A percentile compares a stretch with the other conserved stretches of the same genome.
phyloP scores from a whole-genome alignment of 129 eudicot genomes.

The Lonicera japonica region DNA sequence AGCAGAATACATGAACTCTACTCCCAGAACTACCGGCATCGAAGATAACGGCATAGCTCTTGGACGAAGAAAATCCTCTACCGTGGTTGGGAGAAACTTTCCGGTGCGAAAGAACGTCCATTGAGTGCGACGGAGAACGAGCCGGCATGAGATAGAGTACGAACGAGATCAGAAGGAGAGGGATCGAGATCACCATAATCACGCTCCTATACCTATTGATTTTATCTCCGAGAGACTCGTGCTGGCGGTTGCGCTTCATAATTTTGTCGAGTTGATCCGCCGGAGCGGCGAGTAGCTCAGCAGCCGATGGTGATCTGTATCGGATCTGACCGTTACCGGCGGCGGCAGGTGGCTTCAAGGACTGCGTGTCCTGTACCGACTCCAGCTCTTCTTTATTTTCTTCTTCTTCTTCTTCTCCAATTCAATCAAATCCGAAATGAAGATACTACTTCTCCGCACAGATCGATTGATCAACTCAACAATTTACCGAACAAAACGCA shows the following conservation, averaged over 20 bases:
- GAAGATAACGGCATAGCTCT: slow-evolving; percentile 69
- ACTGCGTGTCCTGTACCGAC: slow-evolving; percentile 54
- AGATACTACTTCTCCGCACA: too few relatives aligned
- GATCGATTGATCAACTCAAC: too few relatives aligned
- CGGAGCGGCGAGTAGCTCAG: slow-evolving; percentile 7
- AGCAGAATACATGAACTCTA: slow-evolving; percentile 87
- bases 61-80: not conserved
- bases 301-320: slow-evolving; percentile 63
- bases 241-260: slow-evolving; percentile 46
- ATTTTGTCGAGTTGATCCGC: slow-evolving; percentile 51
- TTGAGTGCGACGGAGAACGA: slow-evolving; percentile 28
- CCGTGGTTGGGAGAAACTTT: slow-evolving; percentile 45
- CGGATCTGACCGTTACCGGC: slow-evolving; percentile 88
- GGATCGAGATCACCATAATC: slow-evolving; percentile 50
- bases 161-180: slow-evolving; percentile 50
- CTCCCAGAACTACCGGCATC: slow-evolving; percentile 98
- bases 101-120: slow-evolving; percentile 12
- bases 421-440: too few relatives aligned
- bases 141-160: slow-evolving; percentile 68
- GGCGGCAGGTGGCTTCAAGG: slow-evolving; percentile 50
- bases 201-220: slow-evolving; percentile 45
- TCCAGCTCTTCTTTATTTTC: slow-evolving; percentile 44
- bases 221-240: slow-evolving; percentile 47
- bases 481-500: too few relatives aligned
- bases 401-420: too few relatives aligned